phyloP scores from a whole-genome alignment of 495 filamentous ascomycete species.

The Hypoxylon cercidicola region DNA sequence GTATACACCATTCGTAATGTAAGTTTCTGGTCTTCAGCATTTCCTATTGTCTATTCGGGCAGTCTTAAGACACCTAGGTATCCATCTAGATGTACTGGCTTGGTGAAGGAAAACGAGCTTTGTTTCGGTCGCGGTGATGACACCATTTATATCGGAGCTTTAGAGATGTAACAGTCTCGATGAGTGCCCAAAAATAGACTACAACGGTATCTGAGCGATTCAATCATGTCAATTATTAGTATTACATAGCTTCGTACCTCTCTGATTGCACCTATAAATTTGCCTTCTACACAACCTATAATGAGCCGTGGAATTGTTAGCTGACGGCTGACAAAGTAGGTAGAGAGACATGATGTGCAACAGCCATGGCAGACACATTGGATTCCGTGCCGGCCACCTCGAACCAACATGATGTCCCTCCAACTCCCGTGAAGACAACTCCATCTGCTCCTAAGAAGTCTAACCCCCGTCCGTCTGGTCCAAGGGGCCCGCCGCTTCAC shows the following conservation, averaged over 20 bases:
- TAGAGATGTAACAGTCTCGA: constrained; percentile 80
- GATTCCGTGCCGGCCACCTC: constrained; percentile 35
- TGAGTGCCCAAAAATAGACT: constrained; percentile 86
- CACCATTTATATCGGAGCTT: constrained; percentile 59
- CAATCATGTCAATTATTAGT: constrained; percentile 18
- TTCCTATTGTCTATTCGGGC: constrained; percentile 2
- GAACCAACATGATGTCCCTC: constrained; percentile 23
- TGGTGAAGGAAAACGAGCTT: background rate
- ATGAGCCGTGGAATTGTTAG: background rate
- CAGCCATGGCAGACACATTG: constrained; percentile 53
- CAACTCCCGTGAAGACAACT: constrained; percentile 27
- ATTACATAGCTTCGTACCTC: background rate
- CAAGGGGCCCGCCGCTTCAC: constrained; percentile 58
- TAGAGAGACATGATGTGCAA: constrained; percentile 53
- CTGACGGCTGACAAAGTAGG: constrained; percentile 48
- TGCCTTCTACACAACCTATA: background rate
- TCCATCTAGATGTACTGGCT: background rate
- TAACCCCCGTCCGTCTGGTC: constrained; percentile 28
- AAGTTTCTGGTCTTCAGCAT: constrained; percentile 14
- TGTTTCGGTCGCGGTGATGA: constrained; percentile 66
- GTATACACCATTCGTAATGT: constrained; percentile 8
- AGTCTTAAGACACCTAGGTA: background rate
- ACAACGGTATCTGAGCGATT: constrained; percentile 98
- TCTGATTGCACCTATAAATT: background rate
- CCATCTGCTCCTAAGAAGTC: constrained; percentile 22